A percentile compares a stretch with the other conserved stretches of the same genome.
Conservation (phyloP, 116 monocot genomes). For the Papilionanthe hybrid region DNA sequence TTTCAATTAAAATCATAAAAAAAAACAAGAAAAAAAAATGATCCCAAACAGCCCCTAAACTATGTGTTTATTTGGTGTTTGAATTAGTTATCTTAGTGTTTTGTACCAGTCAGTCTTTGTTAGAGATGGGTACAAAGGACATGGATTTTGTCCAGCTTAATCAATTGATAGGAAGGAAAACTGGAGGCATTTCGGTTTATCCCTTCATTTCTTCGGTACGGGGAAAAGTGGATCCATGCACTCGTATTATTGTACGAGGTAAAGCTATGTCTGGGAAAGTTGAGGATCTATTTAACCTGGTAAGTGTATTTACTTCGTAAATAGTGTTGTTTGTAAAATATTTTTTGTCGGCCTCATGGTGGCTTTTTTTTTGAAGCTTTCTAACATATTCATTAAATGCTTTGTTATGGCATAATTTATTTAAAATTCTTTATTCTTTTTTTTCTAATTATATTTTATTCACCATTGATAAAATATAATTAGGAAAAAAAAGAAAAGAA, state of each 20-base stretch:
- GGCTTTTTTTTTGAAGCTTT: not conserved
- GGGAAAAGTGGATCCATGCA: constrained; percentile 74
- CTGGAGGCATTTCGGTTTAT: constrained; percentile 98
- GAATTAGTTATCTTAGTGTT: constrained; percentile 15
- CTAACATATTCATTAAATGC: not conserved
- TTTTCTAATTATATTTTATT: constrained; percentile 2
- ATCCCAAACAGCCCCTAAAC: too few relatives aligned
- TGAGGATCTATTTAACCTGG: constrained; percentile 89
- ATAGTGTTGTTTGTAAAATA: not conserved
- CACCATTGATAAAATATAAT: not conserved
- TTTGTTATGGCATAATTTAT: not conserved
- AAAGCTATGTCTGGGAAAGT: constrained; percentile 81
- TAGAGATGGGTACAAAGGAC: constrained; percentile 98
- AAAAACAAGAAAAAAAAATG: too few relatives aligned
- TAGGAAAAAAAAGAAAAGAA: not conserved
- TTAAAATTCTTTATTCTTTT: not conserved
- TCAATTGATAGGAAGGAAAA: constrained; percentile 96
- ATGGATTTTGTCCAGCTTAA: constrained; percentile 97
- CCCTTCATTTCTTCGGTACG: constrained; percentile 84
- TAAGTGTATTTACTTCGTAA: constrained; percentile 21
- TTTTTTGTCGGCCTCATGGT: not conserved
- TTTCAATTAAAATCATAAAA: too few relatives aligned
- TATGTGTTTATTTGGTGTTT: constrained; percentile 1
- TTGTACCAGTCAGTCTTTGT: constrained; percentile 83
- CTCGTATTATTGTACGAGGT: constrained; percentile 76